Conservation (phyloP, 169 alveolate species). For the Plasmodium adleri region DNA sequence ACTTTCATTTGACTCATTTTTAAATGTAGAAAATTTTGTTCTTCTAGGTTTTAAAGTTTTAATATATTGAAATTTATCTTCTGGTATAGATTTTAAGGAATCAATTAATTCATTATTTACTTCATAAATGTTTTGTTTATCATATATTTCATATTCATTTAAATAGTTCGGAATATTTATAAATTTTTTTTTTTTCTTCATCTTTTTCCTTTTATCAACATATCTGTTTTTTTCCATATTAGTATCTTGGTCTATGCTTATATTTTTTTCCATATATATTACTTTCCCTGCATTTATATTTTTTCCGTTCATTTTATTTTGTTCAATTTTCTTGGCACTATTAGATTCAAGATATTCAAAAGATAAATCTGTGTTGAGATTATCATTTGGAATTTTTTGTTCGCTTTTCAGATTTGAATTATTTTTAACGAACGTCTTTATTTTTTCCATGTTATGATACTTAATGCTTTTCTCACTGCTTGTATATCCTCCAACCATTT, state of each 20-base stretch:
- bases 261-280: background rate
- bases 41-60: too few relatives aligned
- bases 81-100: too few relatives aligned
- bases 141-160: too few relatives aligned
- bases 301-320: background rate
- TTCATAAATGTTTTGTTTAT: too few relatives aligned
- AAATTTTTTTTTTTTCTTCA: too few relatives aligned
- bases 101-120: too few relatives aligned
- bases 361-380: slow-evolving; percentile 34
- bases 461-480: slow-evolving; percentile 50
- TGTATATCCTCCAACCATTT: slow-evolving; percentile 62
- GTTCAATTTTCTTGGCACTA: slow-evolving; percentile 23
- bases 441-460: slow-evolving; percentile 7
- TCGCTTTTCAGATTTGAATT: background rate
- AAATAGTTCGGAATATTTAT: too few relatives aligned
- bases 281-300: background rate
- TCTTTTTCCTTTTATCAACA: too few relatives aligned
- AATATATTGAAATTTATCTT: too few relatives aligned
- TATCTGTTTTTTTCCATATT: too few relatives aligned
- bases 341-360: slow-evolving; percentile 57
- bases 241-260: too few relatives aligned
- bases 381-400: background rate
- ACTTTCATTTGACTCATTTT: background rate
- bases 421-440: background rate
- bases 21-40: too few relatives aligned